Percentiles rank a stretch among this genome's conserved stretches.
Evolutionary conservation across 805 yeast species (phyloP).

Genomic region (Metschnikowia proteae): DNA sequence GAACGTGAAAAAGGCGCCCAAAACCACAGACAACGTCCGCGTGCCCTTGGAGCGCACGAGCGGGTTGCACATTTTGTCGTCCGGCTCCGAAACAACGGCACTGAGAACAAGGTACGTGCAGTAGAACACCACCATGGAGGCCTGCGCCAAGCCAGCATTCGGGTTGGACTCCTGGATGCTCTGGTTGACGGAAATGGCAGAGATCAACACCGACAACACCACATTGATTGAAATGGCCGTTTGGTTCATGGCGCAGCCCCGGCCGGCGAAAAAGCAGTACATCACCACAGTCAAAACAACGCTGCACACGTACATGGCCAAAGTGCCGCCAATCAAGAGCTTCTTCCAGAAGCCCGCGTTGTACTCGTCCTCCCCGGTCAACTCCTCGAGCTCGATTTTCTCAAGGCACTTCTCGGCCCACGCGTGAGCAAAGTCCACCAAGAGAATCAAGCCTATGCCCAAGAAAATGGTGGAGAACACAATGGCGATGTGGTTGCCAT

Average conservation of each 20-base stretch:
- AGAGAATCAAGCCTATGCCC: constrained; percentile 80
- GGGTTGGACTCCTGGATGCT: constrained; percentile 89
- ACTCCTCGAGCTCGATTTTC: constrained; percentile 76
- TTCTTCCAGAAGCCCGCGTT: constrained; percentile 69
- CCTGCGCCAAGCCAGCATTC: constrained; percentile 92
- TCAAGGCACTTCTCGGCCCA: constrained; percentile 97
- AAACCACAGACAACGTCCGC: constrained; percentile 76
- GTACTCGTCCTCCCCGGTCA: constrained; percentile 46
- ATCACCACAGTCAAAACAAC: constrained; percentile 70
- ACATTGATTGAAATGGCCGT: constrained; percentile 79
- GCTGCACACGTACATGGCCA: constrained; percentile 74
- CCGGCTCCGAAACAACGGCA: constrained; percentile 96
- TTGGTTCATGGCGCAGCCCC: constrained; percentile 84
- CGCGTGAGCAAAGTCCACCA: constrained; percentile 96
- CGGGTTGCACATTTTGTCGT: constrained; percentile 89
- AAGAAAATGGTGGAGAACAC: constrained; percentile 80
- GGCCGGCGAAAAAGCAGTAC: constrained; percentile 77
- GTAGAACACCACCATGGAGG: constrained; percentile 92
- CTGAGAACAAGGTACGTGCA: constrained; percentile 88
- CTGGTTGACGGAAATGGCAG: constrained; percentile 73
- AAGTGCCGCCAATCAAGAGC: constrained; percentile 80
- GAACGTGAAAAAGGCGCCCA: constrained; percentile 93
- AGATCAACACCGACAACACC: constrained; percentile 57
- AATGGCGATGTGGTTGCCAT: constrained; percentile 89
- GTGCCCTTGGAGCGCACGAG: constrained; percentile 85